These are phyloP conservation scores for Termitomyces heimii DNA, from an alignment of 768 basidiomycete species.

Conservation along the genomic window DNA sequence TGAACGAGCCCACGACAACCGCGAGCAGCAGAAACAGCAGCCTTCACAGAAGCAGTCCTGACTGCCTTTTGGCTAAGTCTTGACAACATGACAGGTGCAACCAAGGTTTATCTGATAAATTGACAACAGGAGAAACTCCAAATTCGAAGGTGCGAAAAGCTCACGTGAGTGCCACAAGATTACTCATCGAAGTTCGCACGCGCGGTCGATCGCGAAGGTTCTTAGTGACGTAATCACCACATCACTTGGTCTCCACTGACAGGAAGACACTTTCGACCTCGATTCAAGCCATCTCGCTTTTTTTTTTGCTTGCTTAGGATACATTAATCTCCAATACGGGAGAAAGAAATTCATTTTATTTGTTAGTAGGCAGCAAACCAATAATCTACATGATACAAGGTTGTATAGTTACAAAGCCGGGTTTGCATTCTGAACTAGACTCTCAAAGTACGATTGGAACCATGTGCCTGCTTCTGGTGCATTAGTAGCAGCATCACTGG, in stretches of 20 bases:
- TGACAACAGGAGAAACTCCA: not conserved
- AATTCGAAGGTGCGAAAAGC: not conserved
- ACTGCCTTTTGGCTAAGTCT: constrained; percentile 40
- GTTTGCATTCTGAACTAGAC: constrained; percentile 48
- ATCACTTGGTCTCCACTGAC: too few species aligned
- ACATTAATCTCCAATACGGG: not conserved
- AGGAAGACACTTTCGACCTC: too few species aligned
- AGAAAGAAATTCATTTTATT: not conserved
- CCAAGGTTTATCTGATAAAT: constrained; percentile 15
- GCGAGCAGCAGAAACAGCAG: constrained; percentile 20
- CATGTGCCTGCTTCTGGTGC: constrained; percentile 61
- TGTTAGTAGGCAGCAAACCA: not conserved
- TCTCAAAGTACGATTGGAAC: constrained; percentile 65
- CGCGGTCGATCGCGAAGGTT: not conserved
- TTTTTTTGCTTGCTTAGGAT: not conserved
- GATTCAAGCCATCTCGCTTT: too few species aligned
- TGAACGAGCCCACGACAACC: constrained; percentile 64
- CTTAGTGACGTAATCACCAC: too few species aligned
- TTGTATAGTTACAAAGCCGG: constrained; percentile 36
- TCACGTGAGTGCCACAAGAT: not conserved
- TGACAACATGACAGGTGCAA: constrained; percentile 44
- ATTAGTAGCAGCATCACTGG: constrained; percentile 46
- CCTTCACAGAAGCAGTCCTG: constrained; percentile 26
- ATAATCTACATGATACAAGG: not conserved
- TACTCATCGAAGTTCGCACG: not conserved